Conservation (phyloP, 371 early-diverging fungal genomes). For the Dichotomocladium elegans region DNA sequence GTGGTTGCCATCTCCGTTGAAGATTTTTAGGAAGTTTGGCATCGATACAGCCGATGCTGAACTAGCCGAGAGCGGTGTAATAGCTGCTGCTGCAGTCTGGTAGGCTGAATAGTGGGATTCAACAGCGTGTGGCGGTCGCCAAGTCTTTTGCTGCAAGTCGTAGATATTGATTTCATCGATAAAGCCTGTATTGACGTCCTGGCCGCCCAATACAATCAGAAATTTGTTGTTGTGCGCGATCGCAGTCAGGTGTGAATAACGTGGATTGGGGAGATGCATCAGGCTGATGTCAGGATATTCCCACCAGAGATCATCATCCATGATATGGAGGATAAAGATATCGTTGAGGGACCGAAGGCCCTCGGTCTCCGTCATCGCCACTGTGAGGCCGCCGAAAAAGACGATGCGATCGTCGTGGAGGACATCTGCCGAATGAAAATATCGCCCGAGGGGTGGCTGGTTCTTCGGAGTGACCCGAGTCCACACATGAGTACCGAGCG, state of each 20-base stretch:
- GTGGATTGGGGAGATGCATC: constrained; percentile 49
- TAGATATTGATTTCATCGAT: constrained; percentile 64
- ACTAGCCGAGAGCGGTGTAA: constrained; percentile 23
- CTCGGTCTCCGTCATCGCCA: constrained; percentile 3
- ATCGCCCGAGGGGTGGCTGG: constrained; percentile 43
- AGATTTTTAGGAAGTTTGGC: not conserved
- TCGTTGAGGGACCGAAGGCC: constrained; percentile 53
- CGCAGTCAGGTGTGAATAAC: constrained; percentile 68
- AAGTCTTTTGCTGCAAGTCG: constrained; percentile 48
- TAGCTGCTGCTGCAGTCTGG: constrained; percentile 60
- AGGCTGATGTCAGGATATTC: constrained; percentile 31
- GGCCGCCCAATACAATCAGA: constrained; percentile 69
- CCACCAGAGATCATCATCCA: constrained; percentile 33
- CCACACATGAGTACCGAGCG: constrained; percentile 33
- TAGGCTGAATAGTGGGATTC: constrained; percentile 68
- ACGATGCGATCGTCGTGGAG: constrained; percentile 33
- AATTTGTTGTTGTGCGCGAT: constrained; percentile 35
- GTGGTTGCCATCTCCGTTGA: constrained; percentile 6
- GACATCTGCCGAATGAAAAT: constrained; percentile 72
- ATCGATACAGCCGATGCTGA: not conserved
- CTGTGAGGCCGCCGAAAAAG: constrained; percentile 58
- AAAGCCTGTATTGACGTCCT: constrained; percentile 61
- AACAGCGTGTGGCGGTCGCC: constrained; percentile 53
- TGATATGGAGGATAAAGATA: constrained; percentile 51
- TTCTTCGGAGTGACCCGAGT: constrained; percentile 20